Conservation (phyloP, 2,329 filamentous ascomycete genomes). For the Thyridium curvatum region DNA sequence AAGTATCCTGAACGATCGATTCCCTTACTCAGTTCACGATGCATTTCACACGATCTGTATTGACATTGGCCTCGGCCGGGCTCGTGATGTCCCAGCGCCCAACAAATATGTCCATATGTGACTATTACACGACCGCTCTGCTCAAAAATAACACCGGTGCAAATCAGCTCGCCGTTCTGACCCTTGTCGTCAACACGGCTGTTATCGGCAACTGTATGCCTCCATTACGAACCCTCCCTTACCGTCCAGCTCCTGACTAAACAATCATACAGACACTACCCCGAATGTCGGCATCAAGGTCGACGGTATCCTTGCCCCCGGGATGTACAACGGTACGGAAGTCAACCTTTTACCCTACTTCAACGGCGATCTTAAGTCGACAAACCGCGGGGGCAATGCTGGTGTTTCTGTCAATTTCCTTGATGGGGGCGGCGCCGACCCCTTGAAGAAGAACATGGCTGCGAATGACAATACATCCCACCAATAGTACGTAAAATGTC, state of each 20-base stretch:
- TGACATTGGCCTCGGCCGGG: constrained; percentile 17
- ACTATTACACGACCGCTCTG: constrained; percentile 57
- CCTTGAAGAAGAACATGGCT: constrained; percentile 48
- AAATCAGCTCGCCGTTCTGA: constrained; percentile 51
- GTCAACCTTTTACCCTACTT: constrained; percentile 58
- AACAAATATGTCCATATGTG: constrained; percentile 46
- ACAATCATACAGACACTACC: constrained; percentile 34
- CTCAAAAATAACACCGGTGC: constrained; percentile 51
- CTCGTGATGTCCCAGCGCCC: constrained; percentile 37
- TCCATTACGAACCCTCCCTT: neutral
- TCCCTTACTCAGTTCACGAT: constrained; percentile 10
- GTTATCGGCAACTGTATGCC: constrained; percentile 54
- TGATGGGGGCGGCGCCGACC: constrained; percentile 50
- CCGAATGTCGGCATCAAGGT: constrained; percentile 47
- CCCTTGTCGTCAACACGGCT: constrained; percentile 54
- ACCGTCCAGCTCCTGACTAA: neutral
- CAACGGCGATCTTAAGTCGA: constrained; percentile 44
- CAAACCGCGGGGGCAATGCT: constrained; percentile 39
- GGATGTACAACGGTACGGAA: constrained; percentile 39
- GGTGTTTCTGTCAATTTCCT: constrained; percentile 52
- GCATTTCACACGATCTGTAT: constrained; percentile 15
- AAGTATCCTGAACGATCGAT: no score
- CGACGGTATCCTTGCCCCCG: constrained; percentile 49
- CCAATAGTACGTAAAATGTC: constrained; percentile 51
- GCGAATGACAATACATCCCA: constrained; percentile 41